Percentiles rank a stretch among this genome's conserved stretches.
Conservation (phyloP, 768 basidiomycete species). For the Lepiota subincarnata region DNA sequence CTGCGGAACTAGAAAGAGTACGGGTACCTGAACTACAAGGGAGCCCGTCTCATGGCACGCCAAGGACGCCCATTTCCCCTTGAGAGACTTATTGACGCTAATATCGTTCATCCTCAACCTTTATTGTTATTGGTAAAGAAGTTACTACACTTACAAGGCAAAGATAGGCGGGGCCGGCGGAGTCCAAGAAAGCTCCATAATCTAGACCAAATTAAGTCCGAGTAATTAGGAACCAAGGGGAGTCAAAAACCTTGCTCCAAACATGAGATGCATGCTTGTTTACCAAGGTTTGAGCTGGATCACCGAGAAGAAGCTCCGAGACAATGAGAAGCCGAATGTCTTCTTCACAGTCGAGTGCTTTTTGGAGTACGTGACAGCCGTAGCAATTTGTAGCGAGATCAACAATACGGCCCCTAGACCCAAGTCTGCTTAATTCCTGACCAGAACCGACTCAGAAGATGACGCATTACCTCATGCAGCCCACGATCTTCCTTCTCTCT, state of each 20-base stretch:
- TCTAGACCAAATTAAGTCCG: conserved; percentile 34
- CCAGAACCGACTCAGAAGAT: background rate
- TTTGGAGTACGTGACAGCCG: conserved; percentile 85
- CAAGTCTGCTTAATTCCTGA: background rate
- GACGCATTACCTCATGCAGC: conserved; percentile 71
- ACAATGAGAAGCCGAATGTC: conserved; percentile 81
- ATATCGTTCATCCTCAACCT: conserved; percentile 1
- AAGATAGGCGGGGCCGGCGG: conserved; percentile 87
- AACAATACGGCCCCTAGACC: conserved; percentile 70
- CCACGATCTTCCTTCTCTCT: conserved; percentile 75
- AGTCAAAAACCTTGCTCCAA: conserved; percentile 74
- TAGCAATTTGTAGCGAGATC: conserved; percentile 88
- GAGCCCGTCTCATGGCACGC: conserved; percentile 91
- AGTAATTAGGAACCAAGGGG: background rate
- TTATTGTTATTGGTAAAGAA: background rate
- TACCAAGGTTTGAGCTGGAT: conserved; percentile 81
- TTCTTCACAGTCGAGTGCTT: conserved; percentile 88
- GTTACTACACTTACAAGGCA: conserved; percentile 54
- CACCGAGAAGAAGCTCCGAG: conserved; percentile 77
- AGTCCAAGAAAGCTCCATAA: conserved; percentile 89
- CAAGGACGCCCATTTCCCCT: conserved; percentile 85
- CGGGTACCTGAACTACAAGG: conserved; percentile 73
- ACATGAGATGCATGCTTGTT: conserved; percentile 92
- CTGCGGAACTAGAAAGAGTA: background rate
- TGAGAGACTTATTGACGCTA: conserved; percentile 83